phyloP scores from a whole-genome alignment of 345 rosid species.

The Eucalyptus urophylla region DNA sequence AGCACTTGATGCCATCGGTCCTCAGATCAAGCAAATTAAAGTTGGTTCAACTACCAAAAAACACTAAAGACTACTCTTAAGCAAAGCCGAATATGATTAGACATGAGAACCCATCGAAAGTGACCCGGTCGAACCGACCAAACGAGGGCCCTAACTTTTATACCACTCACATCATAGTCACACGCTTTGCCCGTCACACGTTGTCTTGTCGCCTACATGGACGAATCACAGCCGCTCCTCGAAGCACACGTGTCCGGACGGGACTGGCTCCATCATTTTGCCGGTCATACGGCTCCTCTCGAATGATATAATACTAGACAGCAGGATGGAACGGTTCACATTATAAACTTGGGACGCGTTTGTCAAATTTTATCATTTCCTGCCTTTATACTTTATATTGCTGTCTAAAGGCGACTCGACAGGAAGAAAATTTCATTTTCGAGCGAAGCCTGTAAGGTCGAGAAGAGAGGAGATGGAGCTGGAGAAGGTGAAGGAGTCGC shows the following conservation, averaged over 20 bases:
- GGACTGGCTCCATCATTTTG: not conserved
- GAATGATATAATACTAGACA: not conserved
- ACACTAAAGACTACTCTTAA: not conserved
- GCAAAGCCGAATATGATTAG: not conserved
- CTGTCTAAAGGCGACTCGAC: not conserved
- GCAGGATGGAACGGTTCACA: not conserved
- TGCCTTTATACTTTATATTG: not conserved
- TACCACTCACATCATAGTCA: not conserved
- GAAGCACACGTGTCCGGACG: constrained; percentile 14
- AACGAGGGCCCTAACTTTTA: not conserved
- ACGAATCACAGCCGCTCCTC: constrained; percentile 22
- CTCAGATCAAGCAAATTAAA: not conserved
- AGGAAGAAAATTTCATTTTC: not conserved
- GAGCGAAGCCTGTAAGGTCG: not conserved
- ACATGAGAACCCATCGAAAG: not conserved
- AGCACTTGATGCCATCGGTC: not conserved
- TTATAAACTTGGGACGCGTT: not conserved
- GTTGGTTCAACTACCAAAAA: not conserved
- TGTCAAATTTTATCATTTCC: not conserved
- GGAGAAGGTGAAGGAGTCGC: not conserved
- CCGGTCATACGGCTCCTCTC: not conserved
- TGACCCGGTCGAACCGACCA: not conserved
- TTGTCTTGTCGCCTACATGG: constrained; percentile 13
- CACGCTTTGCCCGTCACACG: constrained; percentile 13
- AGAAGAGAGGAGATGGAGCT: not conserved